Percentiles rank a stretch among this genome's conserved stretches.
phyloP scores from a whole-genome alignment of 2,329 filamentous ascomycete species.

The Trichophyton equinum region DNA sequence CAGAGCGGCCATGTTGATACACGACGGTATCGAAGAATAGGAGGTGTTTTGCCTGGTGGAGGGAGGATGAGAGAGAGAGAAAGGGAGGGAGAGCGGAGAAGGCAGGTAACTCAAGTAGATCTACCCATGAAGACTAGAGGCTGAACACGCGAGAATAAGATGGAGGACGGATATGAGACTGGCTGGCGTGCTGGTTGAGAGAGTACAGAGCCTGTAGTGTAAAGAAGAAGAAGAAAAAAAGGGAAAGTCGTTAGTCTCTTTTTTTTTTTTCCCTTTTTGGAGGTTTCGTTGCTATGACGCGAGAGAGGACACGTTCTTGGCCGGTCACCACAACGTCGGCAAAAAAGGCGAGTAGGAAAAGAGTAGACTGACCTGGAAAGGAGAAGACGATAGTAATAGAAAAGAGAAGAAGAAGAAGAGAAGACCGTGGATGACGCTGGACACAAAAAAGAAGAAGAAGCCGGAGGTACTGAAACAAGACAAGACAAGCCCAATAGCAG shows the following conservation, averaged over 20 bases:
- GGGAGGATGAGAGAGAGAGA: background rate
- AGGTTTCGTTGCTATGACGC: constrained; percentile 3
- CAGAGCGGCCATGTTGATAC: constrained; percentile 65
- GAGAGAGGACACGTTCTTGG: constrained; percentile 1
- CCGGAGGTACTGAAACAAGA: background rate
- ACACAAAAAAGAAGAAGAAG: constrained; percentile 18
- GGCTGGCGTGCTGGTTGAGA: background rate
- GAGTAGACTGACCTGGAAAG: background rate
- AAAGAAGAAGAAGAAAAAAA: background rate
- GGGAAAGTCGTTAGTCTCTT: background rate
- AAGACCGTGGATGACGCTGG: constrained; percentile 8
- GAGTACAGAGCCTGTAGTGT: background rate
- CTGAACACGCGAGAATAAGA: background rate
- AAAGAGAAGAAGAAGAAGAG: background rate
- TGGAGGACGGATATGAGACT: background rate
- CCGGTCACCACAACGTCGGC: background rate
- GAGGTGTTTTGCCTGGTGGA: background rate
- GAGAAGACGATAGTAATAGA: background rate
- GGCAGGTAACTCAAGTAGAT: background rate
- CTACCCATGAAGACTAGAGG: background rate
- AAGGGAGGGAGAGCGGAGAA: background rate
- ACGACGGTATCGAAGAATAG: background rate
- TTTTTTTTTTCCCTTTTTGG: background rate
- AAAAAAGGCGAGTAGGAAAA: background rate
- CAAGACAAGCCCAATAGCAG: constrained; percentile 2